phyloP scores from a whole-genome alignment of 2,329 filamentous ascomycete genomes.

The Ophiocordyceps sinensis region DNA sequence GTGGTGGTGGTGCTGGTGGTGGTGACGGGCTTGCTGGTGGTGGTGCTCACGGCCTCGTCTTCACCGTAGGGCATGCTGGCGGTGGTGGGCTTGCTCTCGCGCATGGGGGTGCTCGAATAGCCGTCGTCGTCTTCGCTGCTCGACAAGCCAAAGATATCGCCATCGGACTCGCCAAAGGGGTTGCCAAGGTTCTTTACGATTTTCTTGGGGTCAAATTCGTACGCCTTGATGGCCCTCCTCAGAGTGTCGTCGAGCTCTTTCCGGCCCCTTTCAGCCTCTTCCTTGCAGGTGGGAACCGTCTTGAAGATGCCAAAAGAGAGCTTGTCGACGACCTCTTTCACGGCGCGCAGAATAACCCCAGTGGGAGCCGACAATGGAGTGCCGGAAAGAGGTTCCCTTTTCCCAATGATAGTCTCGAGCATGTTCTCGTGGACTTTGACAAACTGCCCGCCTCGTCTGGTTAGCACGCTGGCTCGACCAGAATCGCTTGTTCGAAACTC shows the following conservation, averaged over 20 bases:
- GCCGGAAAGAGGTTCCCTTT: conserved; percentile 3
- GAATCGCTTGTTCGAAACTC: not conserved
- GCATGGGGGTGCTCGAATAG: no score
- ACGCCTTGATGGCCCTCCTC: not conserved
- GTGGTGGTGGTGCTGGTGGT: no score
- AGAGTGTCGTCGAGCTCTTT: not conserved
- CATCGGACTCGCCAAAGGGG: no score
- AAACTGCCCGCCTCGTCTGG: conserved; percentile 3
- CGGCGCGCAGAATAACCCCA: conserved; percentile 4
- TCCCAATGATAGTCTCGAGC: conserved; percentile 7
- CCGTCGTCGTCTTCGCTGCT: no score
- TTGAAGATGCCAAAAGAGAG: conserved; percentile 6
- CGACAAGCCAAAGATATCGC: no score
- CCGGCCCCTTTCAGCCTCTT: conserved; percentile 2
- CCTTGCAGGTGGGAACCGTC: conserved; percentile 6
- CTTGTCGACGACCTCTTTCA: conserved; percentile 7
- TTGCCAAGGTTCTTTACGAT: no score
- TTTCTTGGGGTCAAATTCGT: not conserved
- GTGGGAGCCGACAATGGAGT: conserved; percentile 5
- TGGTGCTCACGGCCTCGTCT: no score
- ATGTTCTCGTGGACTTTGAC: conserved; percentile 6
- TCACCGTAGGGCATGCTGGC: no score
- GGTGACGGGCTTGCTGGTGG: no score
- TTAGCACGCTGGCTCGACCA: no score
- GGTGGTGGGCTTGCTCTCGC: no score